Evolutionary conservation across 163 green algal species (phyloP), one percentile per base, ranked within the genome.

Genomic region (Coccomyxa subellipsoidea): DNA sequence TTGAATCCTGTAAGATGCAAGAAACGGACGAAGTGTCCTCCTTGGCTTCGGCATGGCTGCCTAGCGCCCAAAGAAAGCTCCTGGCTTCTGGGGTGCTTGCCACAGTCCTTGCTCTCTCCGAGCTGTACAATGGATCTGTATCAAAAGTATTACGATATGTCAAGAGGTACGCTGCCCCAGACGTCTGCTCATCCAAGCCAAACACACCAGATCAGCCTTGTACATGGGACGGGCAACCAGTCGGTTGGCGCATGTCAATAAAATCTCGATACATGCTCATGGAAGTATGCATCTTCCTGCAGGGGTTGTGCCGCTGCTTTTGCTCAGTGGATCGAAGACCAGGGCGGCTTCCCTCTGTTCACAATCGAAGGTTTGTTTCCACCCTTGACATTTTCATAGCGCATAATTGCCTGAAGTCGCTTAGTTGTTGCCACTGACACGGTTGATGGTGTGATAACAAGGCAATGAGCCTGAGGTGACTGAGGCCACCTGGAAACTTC

Each of bases 311-410:
- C 83, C 36, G 87, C 88, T 21, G 84, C 84, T 18, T 77, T 92
- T 72, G 86, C 87, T 36, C 80, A 88, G 37, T 92, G 87, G 86
- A 78, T 92, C 4, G 90, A 94, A 75, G 90, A 94, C 47, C 85
- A 88, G 54, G 84, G 84, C 27, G 87, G 89, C 36, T 81, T 90
- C 21, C 79, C 80, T 15, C 81, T 94, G 25, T 92, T 92, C 72
- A 90, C 88, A 0, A 69, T 87, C 35, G 85, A 91, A 87, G 90
- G 88, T 89, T 38, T 32, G 35, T 39, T 40, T 40, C 38, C 6
- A 36, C 37, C 47, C 23, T 54, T 59, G 47, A 7, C 47, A 59
- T 59, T 8, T 7, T n/a, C n/a, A n/a, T n/a, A n/a, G n/a, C n/a
- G n/a, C n/a, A n/a, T 59, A 59, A 1, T 27, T 59, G 5, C 47